Conservation (phyloP, 345 rosid species). For the Populus davidiana region DNA sequence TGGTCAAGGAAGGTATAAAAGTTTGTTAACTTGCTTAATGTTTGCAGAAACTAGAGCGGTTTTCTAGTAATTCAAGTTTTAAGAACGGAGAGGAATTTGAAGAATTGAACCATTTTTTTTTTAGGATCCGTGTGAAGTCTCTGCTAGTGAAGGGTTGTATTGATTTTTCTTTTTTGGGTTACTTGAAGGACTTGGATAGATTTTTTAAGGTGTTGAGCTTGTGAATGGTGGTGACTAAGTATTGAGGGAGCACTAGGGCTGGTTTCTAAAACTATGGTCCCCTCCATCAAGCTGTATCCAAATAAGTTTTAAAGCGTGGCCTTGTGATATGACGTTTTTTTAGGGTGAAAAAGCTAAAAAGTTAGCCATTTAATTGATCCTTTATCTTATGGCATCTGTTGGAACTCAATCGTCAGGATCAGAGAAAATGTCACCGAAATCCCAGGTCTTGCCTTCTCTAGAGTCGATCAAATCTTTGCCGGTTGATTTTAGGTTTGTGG, state of each 20-base stretch:
- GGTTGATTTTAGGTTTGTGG: slow-evolving; percentile 53
- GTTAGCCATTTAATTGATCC: slow-evolving; percentile 31
- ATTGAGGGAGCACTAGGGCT: slow-evolving; percentile 37
- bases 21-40: not conserved
- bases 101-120: not conserved
- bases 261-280: slow-evolving; percentile 56
- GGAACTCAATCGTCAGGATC: slow-evolving; percentile 35
- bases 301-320: slow-evolving; percentile 52
- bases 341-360: slow-evolving; percentile 34
- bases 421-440: slow-evolving; percentile 52
- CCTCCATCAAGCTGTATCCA: slow-evolving; percentile 47
- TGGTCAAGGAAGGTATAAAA: not conserved
- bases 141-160: not conserved
- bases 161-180: slow-evolving; percentile 4
- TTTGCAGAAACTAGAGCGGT: not conserved
- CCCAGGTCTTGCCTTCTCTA: slow-evolving; percentile 46
- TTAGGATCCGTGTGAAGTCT: not conserved
- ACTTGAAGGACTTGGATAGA: not conserved
- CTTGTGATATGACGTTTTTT: slow-evolving; percentile 45
- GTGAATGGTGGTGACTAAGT: slow-evolving; percentile 41
- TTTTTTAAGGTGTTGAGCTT: slow-evolving; percentile 23
- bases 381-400: slow-evolving; percentile 30
- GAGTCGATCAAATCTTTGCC: slow-evolving; percentile 72
- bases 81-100: not conserved
- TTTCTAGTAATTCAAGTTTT: slow-evolving; percentile 4